These are phyloP conservation scores for Nicotiana otophora DNA, from an alignment of 257 asterid species.

Conservation along the genomic window DNA sequence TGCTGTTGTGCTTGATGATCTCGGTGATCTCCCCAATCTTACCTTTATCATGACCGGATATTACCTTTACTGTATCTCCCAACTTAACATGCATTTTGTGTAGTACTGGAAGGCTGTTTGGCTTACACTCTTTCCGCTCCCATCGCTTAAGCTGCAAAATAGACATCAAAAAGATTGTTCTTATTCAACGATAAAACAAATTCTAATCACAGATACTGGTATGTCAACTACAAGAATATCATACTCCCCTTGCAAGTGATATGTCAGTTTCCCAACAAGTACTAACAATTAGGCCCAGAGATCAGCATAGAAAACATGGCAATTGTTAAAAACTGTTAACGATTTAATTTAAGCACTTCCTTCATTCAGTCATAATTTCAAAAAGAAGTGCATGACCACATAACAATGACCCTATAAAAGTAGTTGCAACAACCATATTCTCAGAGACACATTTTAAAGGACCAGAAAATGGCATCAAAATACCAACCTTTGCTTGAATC, in stretches of 20 bases:
- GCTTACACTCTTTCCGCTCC: slow-evolving; percentile 95
- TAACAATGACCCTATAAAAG: not conserved
- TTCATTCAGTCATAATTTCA: not conserved
- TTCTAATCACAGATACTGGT: not conserved
- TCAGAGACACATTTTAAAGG: not conserved
- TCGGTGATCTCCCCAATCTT: slow-evolving; percentile 69
- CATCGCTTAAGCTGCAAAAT: slow-evolving; percentile 67
- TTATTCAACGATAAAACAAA: not conserved
- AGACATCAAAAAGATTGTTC: not conserved
- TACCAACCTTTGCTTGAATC: slow-evolving; percentile 63
- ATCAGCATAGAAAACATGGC: not conserved
- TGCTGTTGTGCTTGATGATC: slow-evolving; percentile 74
- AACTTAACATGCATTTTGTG: slow-evolving; percentile 90
- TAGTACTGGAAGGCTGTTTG: slow-evolving; percentile 87
- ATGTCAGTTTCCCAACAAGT: not conserved
- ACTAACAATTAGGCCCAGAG: not conserved
- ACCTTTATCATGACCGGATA: slow-evolving; percentile 89
- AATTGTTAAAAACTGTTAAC: not conserved
- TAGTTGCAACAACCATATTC: not conserved
- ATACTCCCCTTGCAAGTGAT: not conserved
- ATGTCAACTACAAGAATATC: not conserved
- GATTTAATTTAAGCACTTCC: not conserved
- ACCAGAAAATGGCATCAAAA: slow-evolving; percentile 3
- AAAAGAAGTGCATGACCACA: not conserved
- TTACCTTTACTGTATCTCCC: slow-evolving; percentile 89